phyloP scores from a whole-genome alignment of 2,329 filamentous ascomycete genomes.

The Pseudogymnoascus verrucosus region DNA sequence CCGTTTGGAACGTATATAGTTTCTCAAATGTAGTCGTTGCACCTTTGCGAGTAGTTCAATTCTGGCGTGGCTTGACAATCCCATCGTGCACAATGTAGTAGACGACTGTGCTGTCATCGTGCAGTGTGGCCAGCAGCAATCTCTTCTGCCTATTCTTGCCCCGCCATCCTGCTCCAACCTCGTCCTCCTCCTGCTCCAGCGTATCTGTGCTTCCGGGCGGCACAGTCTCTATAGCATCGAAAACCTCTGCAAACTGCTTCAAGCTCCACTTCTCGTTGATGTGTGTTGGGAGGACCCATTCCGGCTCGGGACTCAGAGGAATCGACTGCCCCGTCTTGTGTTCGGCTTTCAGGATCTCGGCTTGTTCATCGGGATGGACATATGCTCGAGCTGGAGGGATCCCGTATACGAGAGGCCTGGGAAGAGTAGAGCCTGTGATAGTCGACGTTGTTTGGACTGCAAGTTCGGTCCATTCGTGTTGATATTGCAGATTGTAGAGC shows the following conservation, averaged over 20 bases:
- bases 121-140: conserved; percentile 64
- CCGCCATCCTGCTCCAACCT: conserved; percentile 35
- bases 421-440: conserved; percentile 33
- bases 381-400: conserved; percentile 67
- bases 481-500: conserved; percentile 62
- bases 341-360: conserved; percentile 58
- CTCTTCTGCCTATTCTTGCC: conserved; percentile 51
- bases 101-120: conserved; percentile 74
- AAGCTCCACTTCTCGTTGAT: conserved; percentile 67
- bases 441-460: conserved; percentile 42
- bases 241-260: conserved; percentile 56
- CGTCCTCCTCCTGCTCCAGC: conserved; percentile 19
- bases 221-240: conserved; percentile 50
- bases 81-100: conserved; percentile 83
- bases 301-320: conserved; percentile 47
- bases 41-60: conserved; percentile 39
- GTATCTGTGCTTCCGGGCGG: conserved; percentile 31
- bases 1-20: background rate
- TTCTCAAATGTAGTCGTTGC: background rate
- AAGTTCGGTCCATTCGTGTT: conserved; percentile 66
- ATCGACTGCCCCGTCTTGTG: conserved; percentile 39
- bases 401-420: conserved; percentile 61
- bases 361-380: conserved; percentile 75
- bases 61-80: conserved; percentile 79
- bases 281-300: conserved; percentile 72